These are phyloP conservation scores for Heliosperma pusillum DNA, from an alignment of 148 eudicot species.

Conservation along the genomic window DNA sequence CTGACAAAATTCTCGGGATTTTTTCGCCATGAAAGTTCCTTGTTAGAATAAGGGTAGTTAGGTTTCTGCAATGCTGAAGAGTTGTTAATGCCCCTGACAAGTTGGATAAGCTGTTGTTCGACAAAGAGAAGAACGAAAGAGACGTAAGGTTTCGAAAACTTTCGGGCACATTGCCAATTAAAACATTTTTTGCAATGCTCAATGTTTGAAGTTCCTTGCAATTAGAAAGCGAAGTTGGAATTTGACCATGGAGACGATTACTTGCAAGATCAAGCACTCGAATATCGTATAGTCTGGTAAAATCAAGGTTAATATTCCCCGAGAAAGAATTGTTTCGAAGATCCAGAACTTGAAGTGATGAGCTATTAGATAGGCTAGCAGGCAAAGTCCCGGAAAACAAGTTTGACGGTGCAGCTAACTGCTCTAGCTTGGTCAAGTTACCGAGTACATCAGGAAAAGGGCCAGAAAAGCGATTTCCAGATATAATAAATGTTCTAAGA, in stretches of 20 bases:
- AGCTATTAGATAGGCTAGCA: slow-evolving; percentile 44
- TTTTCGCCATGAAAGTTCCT: slow-evolving; percentile 69
- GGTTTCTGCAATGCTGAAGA: slow-evolving; percentile 57
- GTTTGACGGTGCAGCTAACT: slow-evolving; percentile 58
- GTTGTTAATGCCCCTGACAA: slow-evolving; percentile 52
- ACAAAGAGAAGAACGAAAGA: slow-evolving; percentile 54
- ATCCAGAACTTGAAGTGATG: slow-evolving; percentile 57
- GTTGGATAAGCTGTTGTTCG: slow-evolving; percentile 59
- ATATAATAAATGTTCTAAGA: slow-evolving; percentile 44
- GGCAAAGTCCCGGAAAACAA: slow-evolving; percentile 63
- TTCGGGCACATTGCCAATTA: slow-evolving; percentile 55
- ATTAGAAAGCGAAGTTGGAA: slow-evolving; percentile 61
- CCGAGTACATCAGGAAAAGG: slow-evolving; percentile 65
- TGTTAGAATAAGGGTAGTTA: slow-evolving; percentile 65
- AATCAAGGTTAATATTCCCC: slow-evolving; percentile 52
- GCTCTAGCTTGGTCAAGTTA: slow-evolving; percentile 47
- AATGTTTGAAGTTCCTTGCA: slow-evolving; percentile 49
- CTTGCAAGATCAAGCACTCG: slow-evolving; percentile 62
- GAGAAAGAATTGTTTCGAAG: slow-evolving; percentile 73
- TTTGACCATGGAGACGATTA: slow-evolving; percentile 48
- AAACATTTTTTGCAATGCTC: slow-evolving; percentile 59
- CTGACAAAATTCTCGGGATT: slow-evolving; percentile 44
- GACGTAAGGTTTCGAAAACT: slow-evolving; percentile 55
- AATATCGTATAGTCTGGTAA: slow-evolving; percentile 43
- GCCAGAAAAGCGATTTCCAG: slow-evolving; percentile 59